Conservation (phyloP, 2,329 filamentous ascomycete genomes). For the Sordariomycetes sp. region DNA sequence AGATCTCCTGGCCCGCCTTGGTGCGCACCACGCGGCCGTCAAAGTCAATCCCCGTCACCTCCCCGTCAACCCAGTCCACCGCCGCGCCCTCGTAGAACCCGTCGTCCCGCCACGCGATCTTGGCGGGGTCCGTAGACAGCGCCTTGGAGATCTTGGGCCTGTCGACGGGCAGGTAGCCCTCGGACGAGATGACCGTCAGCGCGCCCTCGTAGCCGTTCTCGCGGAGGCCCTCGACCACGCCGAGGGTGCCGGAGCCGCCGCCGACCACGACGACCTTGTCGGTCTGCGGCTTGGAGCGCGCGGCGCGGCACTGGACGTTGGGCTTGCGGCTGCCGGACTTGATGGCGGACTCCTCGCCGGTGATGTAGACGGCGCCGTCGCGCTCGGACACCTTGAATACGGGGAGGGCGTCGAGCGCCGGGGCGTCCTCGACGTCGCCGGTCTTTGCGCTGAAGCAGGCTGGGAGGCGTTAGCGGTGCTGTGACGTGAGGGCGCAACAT, state of each 20-base stretch:
- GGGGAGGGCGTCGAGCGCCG: slow-evolving; percentile 75
- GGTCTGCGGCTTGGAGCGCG: slow-evolving; percentile 36
- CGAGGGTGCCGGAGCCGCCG: slow-evolving; percentile 75
- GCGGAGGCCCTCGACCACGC: slow-evolving; percentile 71
- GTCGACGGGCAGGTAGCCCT: slow-evolving; percentile 83
- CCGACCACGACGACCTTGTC: slow-evolving; percentile 74
- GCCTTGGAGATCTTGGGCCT: slow-evolving; percentile 94
- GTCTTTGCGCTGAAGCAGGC: slow-evolving; percentile 87
- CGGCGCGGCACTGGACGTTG: slow-evolving; percentile 57
- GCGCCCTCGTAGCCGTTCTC: slow-evolving; percentile 69
- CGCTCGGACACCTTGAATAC: slow-evolving; percentile 74
- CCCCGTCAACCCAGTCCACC: slow-evolving; percentile 46
- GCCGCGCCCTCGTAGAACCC: slow-evolving; percentile 62
- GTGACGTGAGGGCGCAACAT: background rate
- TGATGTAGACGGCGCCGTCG: slow-evolving; percentile 75
- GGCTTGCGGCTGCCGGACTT: slow-evolving; percentile 66
- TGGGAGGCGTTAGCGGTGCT: slow-evolving; percentile 19
- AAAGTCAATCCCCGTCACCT: slow-evolving; percentile 71
- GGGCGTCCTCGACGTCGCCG: slow-evolving; percentile 91
- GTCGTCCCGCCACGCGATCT: slow-evolving; percentile 65
- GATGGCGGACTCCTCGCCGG: slow-evolving; percentile 67
- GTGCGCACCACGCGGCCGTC: slow-evolving; percentile 62
- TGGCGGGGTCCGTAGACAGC: slow-evolving; percentile 67
- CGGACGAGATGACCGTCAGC: slow-evolving; percentile 74
- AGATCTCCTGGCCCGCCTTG: slow-evolving; percentile 56